Evolutionary conservation across 2,329 filamentous ascomycete species (phyloP).

Genomic region (Colletotrichum liriopes): DNA sequence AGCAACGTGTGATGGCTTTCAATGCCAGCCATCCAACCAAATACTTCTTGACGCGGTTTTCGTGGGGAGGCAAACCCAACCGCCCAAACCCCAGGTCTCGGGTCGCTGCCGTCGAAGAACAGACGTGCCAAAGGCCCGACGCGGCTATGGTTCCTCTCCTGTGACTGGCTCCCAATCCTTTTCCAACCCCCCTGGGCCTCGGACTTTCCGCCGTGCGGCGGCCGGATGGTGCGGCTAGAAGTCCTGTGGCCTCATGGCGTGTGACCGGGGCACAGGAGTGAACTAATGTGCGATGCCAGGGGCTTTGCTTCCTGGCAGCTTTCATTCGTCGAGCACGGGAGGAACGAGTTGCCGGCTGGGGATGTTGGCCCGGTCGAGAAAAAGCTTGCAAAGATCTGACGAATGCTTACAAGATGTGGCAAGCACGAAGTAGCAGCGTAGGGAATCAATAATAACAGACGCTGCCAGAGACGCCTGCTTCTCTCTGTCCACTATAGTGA

Average conservation of each 20-base stretch:
- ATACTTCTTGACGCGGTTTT: background rate
- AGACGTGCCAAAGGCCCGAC: background rate
- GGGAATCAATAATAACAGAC: background rate
- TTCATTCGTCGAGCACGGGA: background rate
- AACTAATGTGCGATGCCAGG: background rate
- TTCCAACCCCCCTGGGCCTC: background rate
- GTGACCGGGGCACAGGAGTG: background rate
- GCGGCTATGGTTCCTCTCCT: background rate
- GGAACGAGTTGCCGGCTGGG: background rate
- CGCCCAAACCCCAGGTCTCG: slow-evolving; percentile 13
- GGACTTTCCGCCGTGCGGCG: background rate
- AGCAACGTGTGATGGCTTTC: background rate
- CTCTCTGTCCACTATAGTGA: background rate
- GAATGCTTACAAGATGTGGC: background rate
- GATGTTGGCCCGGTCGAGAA: background rate
- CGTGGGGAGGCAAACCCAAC: background rate
- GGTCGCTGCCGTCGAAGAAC: slow-evolving; percentile 25
- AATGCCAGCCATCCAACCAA: background rate
- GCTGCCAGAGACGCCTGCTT: slow-evolving; percentile 5
- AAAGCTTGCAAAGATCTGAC: background rate
- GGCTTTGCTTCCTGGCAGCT: background rate
- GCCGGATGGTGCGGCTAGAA: background rate
- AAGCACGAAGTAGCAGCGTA: background rate
- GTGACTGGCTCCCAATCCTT: background rate
- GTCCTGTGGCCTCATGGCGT: background rate